Percentiles rank a stretch among this genome's conserved stretches.
Conservation (phyloP, 495 filamentous ascomycete genomes). For the Tetracladium setigerum region DNA sequence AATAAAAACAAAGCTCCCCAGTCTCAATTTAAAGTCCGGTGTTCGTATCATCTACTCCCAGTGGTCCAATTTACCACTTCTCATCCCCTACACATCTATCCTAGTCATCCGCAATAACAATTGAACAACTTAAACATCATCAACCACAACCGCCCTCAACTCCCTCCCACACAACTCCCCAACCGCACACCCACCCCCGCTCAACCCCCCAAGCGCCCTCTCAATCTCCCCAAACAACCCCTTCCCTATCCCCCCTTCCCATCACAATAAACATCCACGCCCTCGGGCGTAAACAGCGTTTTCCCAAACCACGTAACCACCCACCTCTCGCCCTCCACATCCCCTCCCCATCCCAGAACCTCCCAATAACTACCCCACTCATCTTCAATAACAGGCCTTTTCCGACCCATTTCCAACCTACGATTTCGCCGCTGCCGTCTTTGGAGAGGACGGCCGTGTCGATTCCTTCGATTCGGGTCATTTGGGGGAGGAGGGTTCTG, state of each 20-base stretch:
- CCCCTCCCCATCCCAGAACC: conserved; percentile 55
- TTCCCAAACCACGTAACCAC: conserved; percentile 69
- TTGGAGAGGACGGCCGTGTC: conserved; percentile 39
- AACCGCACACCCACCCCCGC: conserved; percentile 28
- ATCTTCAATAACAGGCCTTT: conserved; percentile 54
- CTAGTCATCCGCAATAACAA: conserved; percentile 1
- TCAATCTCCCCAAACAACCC: conserved; percentile 41
- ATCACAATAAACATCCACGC: conserved; percentile 60
- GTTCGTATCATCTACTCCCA: too few species aligned
- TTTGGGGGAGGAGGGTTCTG: conserved; percentile 9
- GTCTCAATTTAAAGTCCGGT: neutral
- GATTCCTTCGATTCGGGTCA: conserved; percentile 54
- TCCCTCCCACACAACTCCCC: conserved; percentile 32
- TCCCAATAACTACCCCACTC: conserved; percentile 60
- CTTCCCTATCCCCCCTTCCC: conserved; percentile 28
- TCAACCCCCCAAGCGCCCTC: conserved; percentile 32
- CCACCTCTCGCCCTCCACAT: conserved; percentile 39
- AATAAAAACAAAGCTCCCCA: neutral
- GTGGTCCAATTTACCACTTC: neutral
- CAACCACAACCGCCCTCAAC: conserved; percentile 37
- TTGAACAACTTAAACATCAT: conserved; percentile 35
- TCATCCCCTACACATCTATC: neutral
- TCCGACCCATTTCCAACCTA: conserved; percentile 64
- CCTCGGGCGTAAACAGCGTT: conserved; percentile 67
- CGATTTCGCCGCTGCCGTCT: conserved; percentile 13